These are phyloP conservation scores for Turritis glabra DNA, from an alignment of 345 rosid species.

Conservation along the genomic window DNA sequence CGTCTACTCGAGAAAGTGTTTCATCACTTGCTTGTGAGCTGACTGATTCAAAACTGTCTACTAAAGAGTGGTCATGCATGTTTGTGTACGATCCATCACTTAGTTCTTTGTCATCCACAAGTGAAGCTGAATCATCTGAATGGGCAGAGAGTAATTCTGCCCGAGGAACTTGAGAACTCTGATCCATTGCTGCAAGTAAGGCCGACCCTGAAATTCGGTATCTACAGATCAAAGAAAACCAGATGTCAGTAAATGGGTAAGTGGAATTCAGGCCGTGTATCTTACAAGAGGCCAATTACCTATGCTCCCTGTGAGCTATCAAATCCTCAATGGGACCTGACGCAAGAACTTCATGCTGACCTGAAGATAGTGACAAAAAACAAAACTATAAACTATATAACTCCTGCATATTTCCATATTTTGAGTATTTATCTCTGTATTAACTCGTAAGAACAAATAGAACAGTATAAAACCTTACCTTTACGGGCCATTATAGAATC, in stretches of 20 bases:
- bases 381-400: not conserved
- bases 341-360: slow-evolving; percentile 97
- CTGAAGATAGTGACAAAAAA: slow-evolving; percentile 45
- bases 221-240: slow-evolving; percentile 47
- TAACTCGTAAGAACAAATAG: not conserved
- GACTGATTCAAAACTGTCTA: slow-evolving; percentile 46
- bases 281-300: slow-evolving; percentile 48
- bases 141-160: slow-evolving; percentile 61
- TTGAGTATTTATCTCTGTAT: not conserved
- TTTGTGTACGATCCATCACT: slow-evolving; percentile 54
- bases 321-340: slow-evolving; percentile 99
- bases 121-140: slow-evolving; percentile 48
- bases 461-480: slow-evolving; percentile 51
- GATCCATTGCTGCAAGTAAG: slow-evolving; percentile 96
- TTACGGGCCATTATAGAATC: slow-evolving; percentile 91
- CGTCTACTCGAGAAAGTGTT: slow-evolving; percentile 68
- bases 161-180: slow-evolving; percentile 84
- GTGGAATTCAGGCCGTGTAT: not conserved
- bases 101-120: slow-evolving; percentile 68
- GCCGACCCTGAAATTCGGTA: slow-evolving; percentile 98
- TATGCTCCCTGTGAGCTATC: slow-evolving; percentile 98
- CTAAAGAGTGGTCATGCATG: slow-evolving; percentile 46
- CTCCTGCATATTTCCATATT: slow-evolving; percentile 1
- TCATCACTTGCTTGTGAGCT: slow-evolving; percentile 64
- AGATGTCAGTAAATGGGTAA: slow-evolving; percentile 25